These are phyloP conservation scores for Paecilomyces sp. DNA, from an alignment of 2,329 filamentous ascomycete genomes.

Conservation along the genomic window DNA sequence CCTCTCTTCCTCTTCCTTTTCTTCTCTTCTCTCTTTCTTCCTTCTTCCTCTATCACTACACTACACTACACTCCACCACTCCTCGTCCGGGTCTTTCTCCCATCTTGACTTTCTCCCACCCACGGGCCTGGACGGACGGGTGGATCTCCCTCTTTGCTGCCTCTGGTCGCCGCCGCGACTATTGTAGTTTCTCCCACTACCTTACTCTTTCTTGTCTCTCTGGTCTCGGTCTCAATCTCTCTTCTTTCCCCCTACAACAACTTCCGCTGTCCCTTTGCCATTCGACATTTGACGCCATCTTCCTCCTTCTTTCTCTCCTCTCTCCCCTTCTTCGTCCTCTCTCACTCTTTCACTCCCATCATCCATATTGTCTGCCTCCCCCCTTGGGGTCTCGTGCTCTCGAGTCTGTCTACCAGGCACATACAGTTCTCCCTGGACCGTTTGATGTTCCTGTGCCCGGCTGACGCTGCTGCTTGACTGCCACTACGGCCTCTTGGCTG, in stretches of 20 bases:
- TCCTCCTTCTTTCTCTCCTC: constrained; percentile 2
- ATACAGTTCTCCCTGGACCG: neutral
- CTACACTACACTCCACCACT: neutral
- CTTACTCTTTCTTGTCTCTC: constrained; percentile 8
- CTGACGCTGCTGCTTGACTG: neutral
- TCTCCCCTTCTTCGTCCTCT: constrained; percentile 11
- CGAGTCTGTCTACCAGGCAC: neutral
- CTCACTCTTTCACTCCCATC: constrained; percentile 6
- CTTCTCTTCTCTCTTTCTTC: constrained; percentile 6
- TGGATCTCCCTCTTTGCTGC: constrained; percentile 18
- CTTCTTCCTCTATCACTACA: constrained; percentile 10
- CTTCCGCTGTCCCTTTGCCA: neutral
- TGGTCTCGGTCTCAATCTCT: neutral
- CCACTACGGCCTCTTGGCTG: neutral
- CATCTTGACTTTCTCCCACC: constrained; percentile 6
- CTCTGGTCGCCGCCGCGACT: constrained; percentile 10
- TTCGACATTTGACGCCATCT: neutral
- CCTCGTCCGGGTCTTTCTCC: constrained; percentile 1
- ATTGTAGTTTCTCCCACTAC: constrained; percentile 17
- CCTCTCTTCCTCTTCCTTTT: neutral
- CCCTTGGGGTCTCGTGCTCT: neutral
- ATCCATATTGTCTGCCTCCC: neutral
- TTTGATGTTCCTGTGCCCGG: neutral
- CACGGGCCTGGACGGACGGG: constrained; percentile 3
- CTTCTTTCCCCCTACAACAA: neutral